These are phyloP conservation scores for Sporothrix luriei DNA, from an alignment of 2,329 filamentous ascomycete species.

Conservation along the genomic window DNA sequence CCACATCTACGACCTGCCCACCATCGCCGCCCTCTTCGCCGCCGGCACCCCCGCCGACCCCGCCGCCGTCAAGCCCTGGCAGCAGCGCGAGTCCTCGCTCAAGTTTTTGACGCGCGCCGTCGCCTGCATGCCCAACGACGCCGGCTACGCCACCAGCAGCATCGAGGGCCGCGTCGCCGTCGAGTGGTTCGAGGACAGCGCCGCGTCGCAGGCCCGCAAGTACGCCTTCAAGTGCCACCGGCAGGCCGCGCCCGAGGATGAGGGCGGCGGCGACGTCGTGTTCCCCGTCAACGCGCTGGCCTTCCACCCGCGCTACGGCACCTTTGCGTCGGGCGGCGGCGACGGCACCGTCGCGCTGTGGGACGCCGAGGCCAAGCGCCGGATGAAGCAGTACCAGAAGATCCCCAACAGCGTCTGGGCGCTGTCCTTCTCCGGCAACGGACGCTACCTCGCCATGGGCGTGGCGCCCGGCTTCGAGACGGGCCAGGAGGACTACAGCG, in stretches of 20 bases:
- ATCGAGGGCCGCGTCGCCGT: constrained; percentile 96
- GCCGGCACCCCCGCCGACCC: constrained; percentile 50
- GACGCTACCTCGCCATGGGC: constrained; percentile 75
- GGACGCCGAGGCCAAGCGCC: constrained; percentile 87
- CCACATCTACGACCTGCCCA: constrained; percentile 86
- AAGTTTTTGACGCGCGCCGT: constrained; percentile 95
- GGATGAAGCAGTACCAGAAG: constrained; percentile 86
- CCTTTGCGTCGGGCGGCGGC: constrained; percentile 85
- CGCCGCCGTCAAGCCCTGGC: constrained; percentile 74
- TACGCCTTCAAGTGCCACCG: constrained; percentile 99
- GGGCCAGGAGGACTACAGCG: constrained; percentile 75
- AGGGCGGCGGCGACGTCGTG: constrained; percentile 73
- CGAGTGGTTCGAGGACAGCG: constrained; percentile 93
- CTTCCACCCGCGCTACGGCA: constrained; percentile 81
- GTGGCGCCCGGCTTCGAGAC: constrained; percentile 87
- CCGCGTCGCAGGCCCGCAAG: constrained; percentile 85
- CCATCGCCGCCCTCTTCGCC: constrained; percentile 60
- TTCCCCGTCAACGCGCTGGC: constrained; percentile 89
- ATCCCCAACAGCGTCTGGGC: constrained; percentile 78
- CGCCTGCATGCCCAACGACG: constrained; percentile 94
- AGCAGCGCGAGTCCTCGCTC: constrained; percentile 87
- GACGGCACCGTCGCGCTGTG: constrained; percentile 91
- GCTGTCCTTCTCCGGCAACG: constrained; percentile 75
- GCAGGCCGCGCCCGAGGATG: constrained; percentile 65
- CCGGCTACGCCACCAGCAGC: constrained; percentile 85